Evolutionary conservation across 805 yeast species (phyloP).

Genomic region (Lipomyces lipofer): DNA sequence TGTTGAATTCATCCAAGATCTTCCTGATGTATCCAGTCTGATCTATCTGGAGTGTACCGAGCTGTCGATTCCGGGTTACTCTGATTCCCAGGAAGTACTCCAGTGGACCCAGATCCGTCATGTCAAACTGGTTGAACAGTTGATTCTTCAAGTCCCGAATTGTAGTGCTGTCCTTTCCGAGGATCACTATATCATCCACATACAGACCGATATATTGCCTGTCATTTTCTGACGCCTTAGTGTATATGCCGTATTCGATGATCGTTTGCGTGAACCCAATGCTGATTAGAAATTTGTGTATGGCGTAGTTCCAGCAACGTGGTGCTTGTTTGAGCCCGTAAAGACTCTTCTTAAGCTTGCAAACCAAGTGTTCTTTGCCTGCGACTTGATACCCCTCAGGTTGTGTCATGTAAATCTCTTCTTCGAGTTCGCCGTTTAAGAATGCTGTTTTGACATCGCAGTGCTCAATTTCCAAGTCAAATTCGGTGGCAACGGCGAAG

Average conservation of each 20-base stretch:
- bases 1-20: background rate
- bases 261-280: background rate
- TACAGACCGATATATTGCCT: background rate
- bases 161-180: background rate
- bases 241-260: background rate
- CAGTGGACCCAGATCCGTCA: background rate
- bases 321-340: conserved; percentile 10
- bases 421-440: conserved; percentile 1
- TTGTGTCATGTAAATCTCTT: conserved; percentile 5
- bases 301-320: background rate
- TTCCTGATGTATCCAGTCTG: background rate
- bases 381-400: background rate
- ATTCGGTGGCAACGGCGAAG: conserved; percentile 6
- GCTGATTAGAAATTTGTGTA: background rate
- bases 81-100: background rate
- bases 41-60: background rate
- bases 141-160: background rate
- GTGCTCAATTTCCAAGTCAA: conserved; percentile 19
- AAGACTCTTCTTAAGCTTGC: background rate
- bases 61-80: background rate
- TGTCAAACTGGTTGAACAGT: background rate
- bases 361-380: background rate
- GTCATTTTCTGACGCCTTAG: background rate
- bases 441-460: conserved; percentile 12
- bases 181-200: conserved; percentile 3